A percentile compares a stretch with the other conserved stretches of the same genome.
These are phyloP conservation scores for Zelonia costaricensis DNA, from an alignment of 208 protist species.

Conservation along the genomic window DNA sequence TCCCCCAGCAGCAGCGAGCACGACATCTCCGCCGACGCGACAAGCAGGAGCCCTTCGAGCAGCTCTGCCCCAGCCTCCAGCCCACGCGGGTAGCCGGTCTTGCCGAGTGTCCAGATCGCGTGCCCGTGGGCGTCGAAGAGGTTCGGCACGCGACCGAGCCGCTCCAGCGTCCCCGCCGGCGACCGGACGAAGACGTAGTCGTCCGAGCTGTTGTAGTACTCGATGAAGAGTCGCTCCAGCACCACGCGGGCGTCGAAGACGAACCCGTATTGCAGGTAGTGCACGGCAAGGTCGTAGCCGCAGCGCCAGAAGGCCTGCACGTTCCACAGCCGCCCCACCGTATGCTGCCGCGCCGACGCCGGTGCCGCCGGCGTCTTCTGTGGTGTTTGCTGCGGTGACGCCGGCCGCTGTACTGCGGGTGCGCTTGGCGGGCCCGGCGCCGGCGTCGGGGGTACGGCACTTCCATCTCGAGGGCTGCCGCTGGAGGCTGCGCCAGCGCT, in stretches of 20 bases:
- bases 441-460: no score
- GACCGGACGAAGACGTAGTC: conserved; percentile 66
- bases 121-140: conserved; percentile 52
- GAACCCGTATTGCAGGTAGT: conserved; percentile 81
- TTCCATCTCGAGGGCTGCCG: no score
- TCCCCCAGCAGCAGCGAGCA: conserved; percentile 54
- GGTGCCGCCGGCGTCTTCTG: conserved; percentile 3
- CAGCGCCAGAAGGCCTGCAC: conserved; percentile 65
- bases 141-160: conserved; percentile 47
- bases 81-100: conserved; percentile 45
- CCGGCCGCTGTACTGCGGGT: neutral
- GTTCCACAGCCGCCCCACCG: conserved; percentile 29
- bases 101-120: conserved; percentile 12
- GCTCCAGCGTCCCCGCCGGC: conserved; percentile 34
- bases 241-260: conserved; percentile 51
- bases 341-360: neutral
- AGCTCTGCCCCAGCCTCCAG: conserved; percentile 51
- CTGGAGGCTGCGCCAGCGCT: no score
- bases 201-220: conserved; percentile 90
- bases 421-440: no score
- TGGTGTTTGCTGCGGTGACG: conserved; percentile 1
- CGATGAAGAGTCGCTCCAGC: conserved; percentile 54
- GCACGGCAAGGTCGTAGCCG: conserved; percentile 67
- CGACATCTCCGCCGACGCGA: conserved; percentile 57
- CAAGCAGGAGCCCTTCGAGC: conserved; percentile 62